These are phyloP conservation scores for Beauveria asiatica DNA, from an alignment of 2,329 filamentous ascomycete species.

Conservation along the genomic window DNA sequence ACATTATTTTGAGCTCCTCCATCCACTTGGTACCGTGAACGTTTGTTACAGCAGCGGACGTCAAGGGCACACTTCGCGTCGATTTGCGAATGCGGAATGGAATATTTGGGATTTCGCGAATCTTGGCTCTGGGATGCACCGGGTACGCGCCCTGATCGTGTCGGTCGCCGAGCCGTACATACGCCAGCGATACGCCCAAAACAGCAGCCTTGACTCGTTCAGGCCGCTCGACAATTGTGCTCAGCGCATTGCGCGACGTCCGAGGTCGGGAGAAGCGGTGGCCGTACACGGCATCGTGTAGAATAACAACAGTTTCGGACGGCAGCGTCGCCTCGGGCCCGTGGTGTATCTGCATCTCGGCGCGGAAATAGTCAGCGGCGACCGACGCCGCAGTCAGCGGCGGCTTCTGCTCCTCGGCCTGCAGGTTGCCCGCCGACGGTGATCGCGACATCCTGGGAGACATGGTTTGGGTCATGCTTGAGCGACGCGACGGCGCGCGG, in stretches of 20 bases:
- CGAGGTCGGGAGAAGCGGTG: slow-evolving; percentile 83
- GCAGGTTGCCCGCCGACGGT: slow-evolving; percentile 21
- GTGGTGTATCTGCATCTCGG: slow-evolving; percentile 59
- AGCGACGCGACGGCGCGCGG: slow-evolving; percentile 36
- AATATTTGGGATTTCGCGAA: slow-evolving; percentile 45
- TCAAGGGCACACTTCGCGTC: slow-evolving; percentile 59
- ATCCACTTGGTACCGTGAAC: slow-evolving; percentile 92
- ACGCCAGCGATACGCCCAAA: slow-evolving; percentile 75
- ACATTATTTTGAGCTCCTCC: slow-evolving; percentile 82
- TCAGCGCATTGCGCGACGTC: slow-evolving; percentile 61
- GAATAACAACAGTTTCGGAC: slow-evolving; percentile 66
- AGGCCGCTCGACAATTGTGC: slow-evolving; percentile 83
- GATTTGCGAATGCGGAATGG: slow-evolving; percentile 86
- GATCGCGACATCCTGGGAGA: slow-evolving; percentile 33
- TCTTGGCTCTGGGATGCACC: slow-evolving; percentile 53
- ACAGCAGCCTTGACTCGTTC: slow-evolving; percentile 81
- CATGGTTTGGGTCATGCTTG: slow-evolving; percentile 37
- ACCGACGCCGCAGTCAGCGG: slow-evolving; percentile 45
- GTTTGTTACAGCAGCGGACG: slow-evolving; percentile 71
- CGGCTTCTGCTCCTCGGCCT: slow-evolving; percentile 25
- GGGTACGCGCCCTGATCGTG: slow-evolving; percentile 63
- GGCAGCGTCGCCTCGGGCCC: slow-evolving; percentile 29
- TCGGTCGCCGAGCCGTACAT: slow-evolving; percentile 79
- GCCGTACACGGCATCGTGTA: slow-evolving; percentile 92
- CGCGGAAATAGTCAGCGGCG: slow-evolving; percentile 59